Base-by-base conservation (phyloP, 192 early-diverging fungal species). In the Coemansia sp. region DNA sequence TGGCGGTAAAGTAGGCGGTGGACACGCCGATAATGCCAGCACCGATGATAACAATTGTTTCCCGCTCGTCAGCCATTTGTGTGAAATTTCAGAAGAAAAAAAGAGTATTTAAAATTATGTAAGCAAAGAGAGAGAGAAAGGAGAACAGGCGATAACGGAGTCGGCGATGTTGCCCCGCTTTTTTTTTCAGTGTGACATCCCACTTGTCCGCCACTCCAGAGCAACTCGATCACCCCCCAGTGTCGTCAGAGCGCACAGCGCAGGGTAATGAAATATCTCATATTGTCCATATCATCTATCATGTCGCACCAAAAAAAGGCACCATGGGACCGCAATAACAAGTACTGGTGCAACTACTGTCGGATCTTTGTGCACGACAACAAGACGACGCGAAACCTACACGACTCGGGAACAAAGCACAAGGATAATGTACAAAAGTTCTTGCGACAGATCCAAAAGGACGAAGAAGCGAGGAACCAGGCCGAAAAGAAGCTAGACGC, bases 331-430 rank as follows among this genome's bases (percentile, higher is more conserved):
- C 74, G 71, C 72, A 78, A 91, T 73, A 88, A 87, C 76, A 93
- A 92, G 73, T 89, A 90, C 82, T 95, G 86, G 86, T 95, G 94
- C 76, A 86, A 87, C 44, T 95, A 92, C 82, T 95, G 94, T 81
- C 82, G 87, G 74, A 91, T 91, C 40, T 94, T 86, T 72, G 86
- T 95, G 52, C 84, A 86, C 16, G 91, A 95, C 75, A 95, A 95
- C 84, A 91, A 69, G n/a, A 79, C 89, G 88, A 87, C 86, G 35
- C 86, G 89, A 13, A 63, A 64, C 40, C 86, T 88, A 49, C 94
- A 96, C 66, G 94, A 96, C 59, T 82, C 66, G 19, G 94, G 92
- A 14, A 82, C 78, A 42, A 90, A 91, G 44, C 94, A 96, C 84
- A 94, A 92, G 73, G 90, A 92, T n/a, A 91, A 90, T 72, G 89